Evolutionary conservation across 2,329 filamentous ascomycete genomes (phyloP), one percentile per base, ranked within the genome.

Genomic region (Aspergillus sclerotialis): DNA sequence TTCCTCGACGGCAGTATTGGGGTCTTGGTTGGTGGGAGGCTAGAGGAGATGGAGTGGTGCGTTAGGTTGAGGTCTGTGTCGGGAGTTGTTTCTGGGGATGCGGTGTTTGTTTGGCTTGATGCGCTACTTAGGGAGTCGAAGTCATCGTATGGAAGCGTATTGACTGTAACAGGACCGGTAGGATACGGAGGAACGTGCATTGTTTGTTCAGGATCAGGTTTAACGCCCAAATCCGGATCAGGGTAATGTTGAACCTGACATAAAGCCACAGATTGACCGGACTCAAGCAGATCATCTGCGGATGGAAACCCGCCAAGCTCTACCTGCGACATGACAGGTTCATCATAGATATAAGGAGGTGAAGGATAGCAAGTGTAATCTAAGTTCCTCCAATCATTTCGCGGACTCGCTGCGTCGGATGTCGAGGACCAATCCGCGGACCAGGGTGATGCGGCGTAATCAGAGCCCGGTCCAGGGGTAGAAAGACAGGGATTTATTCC

Each of bases 351-450:
- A 30, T 37, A 40, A 18, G 39, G 27, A 13, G 49, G 42, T 4
- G 46, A 50, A 26, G 44, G 36, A 30, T 47, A 45, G 29, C 42
- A 45, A 10, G 7, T 10, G 19, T 23, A 23, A 10, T 23, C 19
- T 10, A 23, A 10, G n/a, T n/a, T n/a, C n/a, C n/a, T 30, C 37
- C 43, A 31, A 48, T 37, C 17, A 21, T 28, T 50, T 11, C 36
- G 43, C 9, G 47, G 44, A 18, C 48, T 55, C 27, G 55, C 53
- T 10, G 46, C 38, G 10, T 45, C 52, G 4, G 55, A 45, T 5
- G 41, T 41, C 3, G 45, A 48, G 6, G 49, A 48, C 10, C 50
- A 30, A 7, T 44, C 47, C 17, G 39, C 44, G 30, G 44, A 39
- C 46, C 46, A 52, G 4, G 44, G 32, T 5, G 44, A 40, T 8